A percentile compares a stretch with the other conserved stretches of the same genome.
phyloP scores from a whole-genome alignment of 179 eudicot genomes.

The Silene coronaria region DNA sequence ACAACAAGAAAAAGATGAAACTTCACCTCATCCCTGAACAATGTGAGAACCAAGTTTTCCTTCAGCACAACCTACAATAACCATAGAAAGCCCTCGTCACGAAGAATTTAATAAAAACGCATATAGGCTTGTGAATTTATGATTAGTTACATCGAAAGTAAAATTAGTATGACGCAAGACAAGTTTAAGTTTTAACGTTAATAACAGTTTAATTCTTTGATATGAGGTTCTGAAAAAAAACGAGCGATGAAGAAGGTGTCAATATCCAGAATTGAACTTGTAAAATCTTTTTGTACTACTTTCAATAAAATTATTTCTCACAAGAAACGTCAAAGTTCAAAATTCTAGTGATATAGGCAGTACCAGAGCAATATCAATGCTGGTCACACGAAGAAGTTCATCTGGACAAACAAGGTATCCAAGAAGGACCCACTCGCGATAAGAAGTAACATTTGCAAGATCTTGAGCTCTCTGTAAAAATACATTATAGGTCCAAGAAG shows the following conservation, averaged over 20 bases:
- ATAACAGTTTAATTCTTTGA: not conserved
- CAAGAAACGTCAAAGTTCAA: not conserved
- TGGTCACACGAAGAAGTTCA: conserved; percentile 97
- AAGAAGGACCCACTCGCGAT: conserved; percentile 92
- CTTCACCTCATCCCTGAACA: conserved; percentile 94
- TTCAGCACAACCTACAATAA: conserved; percentile 77
- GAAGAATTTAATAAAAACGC: conserved; percentile 1
- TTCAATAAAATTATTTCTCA: not conserved
- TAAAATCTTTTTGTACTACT: not conserved
- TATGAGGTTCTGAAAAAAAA: not conserved
- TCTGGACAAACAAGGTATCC: conserved; percentile 99
- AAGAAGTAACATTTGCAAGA: conserved; percentile 91
- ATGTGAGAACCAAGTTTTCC: conserved; percentile 78
- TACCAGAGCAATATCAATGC: conserved; percentile 99
- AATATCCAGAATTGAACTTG: not conserved
- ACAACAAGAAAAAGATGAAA: conserved; percentile 1
- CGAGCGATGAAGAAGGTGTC: conserved; percentile 6
- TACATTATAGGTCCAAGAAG: conserved; percentile 15
- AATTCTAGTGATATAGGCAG: conserved; percentile 6
- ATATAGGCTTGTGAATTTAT: not conserved
- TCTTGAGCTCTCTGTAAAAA: conserved; percentile 90
- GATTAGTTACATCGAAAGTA: conserved; percentile 4
- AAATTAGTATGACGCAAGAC: not conserved
- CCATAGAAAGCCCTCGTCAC: conserved; percentile 6
- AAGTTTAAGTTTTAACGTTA: not conserved